These are phyloP conservation scores for Trifolium pratense DNA, from an alignment of 306 rosid genomes.

Conservation along the genomic window DNA sequence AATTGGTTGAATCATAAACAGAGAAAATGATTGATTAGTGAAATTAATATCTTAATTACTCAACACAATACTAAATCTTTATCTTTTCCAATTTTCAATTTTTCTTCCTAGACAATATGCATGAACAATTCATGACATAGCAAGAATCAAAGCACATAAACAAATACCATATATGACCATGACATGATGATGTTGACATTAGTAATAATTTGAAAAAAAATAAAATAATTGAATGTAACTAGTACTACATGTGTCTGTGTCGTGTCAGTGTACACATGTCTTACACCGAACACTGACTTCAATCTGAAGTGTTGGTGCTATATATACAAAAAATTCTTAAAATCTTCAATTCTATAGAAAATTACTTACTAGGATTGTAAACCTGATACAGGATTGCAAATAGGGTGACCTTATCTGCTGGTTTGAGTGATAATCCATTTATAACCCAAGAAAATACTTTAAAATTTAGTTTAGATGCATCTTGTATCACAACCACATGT, in stretches of 20 bases:
- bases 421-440: constrained; percentile 52
- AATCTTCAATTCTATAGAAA: constrained; percentile 33
- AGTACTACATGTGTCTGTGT: not conserved
- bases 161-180: not conserved
- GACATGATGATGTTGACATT: not conserved
- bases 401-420: constrained; percentile 65
- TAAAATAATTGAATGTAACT: not conserved
- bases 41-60: constrained; percentile 27
- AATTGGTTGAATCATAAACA: constrained; percentile 19
- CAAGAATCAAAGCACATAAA: not conserved
- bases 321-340: not conserved
- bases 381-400: constrained; percentile 66
- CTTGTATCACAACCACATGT: constrained; percentile 74
- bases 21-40: constrained; percentile 8
- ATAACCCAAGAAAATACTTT: constrained; percentile 58
- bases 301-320: not conserved
- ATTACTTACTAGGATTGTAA: constrained; percentile 71
- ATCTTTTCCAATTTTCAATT: not conserved
- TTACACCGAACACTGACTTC: too few species aligned
- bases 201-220: not conserved
- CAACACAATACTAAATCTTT: not conserved
- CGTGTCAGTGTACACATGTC: not conserved
- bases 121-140: not conserved
- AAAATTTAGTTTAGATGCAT: constrained; percentile 58
- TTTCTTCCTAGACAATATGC: too few species aligned